Percentiles rank a stretch among this genome's conserved stretches.
These are phyloP conservation scores for Lipomyces sp. DNA, from an alignment of 805 yeast species.

Conservation along the genomic window DNA sequence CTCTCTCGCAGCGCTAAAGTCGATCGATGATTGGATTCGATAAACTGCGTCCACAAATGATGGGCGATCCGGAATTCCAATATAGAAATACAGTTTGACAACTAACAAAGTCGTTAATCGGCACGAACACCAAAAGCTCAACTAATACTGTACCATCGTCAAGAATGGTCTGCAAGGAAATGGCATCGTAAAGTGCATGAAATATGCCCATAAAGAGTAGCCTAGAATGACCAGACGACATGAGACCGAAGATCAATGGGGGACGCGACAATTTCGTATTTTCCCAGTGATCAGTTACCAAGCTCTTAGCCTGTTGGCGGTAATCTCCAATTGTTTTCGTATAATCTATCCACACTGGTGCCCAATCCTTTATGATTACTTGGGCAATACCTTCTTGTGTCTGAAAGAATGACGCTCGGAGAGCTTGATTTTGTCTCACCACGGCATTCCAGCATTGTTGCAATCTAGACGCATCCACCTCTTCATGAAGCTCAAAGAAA, in stretches of 20 bases:
- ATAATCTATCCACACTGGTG: conserved; percentile 26
- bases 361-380: conserved; percentile 33
- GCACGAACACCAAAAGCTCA: neutral
- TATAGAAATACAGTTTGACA: conserved; percentile 17
- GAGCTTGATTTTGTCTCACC: conserved; percentile 18
- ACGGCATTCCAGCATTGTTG: conserved; percentile 20
- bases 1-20: conserved; percentile 2
- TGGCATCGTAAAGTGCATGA: conserved; percentile 41
- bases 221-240: neutral
- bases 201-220: conserved; percentile 27
- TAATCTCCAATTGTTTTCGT: neutral
- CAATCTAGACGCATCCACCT: conserved; percentile 23
- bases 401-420: conserved; percentile 34
- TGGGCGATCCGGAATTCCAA: conserved; percentile 27
- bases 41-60: conserved; percentile 28
- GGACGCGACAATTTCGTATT: conserved; percentile 27
- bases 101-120: conserved; percentile 11
- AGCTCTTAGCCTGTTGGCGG: neutral
- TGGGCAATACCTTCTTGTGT: conserved; percentile 34
- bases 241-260: conserved; percentile 18
- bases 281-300: conserved; percentile 20
- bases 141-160: conserved; percentile 26
- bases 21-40: conserved; percentile 6
- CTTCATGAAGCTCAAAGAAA: conserved; percentile 23
- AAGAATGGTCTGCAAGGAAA: conserved; percentile 29